Evolutionary conservation across 75 land plant species (phyloP), one percentile per base, ranked within the genome.

Genomic region (Picea glauca): DNA sequence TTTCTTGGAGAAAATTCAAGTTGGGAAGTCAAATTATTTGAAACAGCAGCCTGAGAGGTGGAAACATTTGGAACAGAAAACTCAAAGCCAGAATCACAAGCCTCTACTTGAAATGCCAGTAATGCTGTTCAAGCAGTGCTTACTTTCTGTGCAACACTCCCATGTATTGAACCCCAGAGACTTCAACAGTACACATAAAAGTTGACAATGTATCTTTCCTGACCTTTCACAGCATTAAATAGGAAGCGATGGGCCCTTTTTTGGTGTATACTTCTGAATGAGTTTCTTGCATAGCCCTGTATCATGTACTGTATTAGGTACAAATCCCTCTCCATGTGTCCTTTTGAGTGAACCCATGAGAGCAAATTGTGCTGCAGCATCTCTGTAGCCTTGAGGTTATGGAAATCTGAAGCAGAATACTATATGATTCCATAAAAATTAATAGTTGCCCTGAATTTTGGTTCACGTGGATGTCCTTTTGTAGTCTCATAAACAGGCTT

Each of bases 241-340:
- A 17, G 80, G 83, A 7, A 81, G 57, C 13, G 74, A 13, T 13
- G 63, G 23, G 21, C 40, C 31, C 32, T 43, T 6, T 21, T 81
- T 81, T 68, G 78, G 83, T 58, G 74, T 73, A 67, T 78, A 81
- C 74, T 81, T 60, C 20, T 78, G 83, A 9, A 81, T 43, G 17
- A 81, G 59, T 68, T 81, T n/a, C 62, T 81, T 81, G 33, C 46
- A 78, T n/a, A 81, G 82, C 8, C 81, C 81, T 62, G 26, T 57
- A 17, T 58, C 74, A 65, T 68, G 74, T 80, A 93, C 86, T 50
- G 92, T 87, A 57, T 77, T 84, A 72, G 92, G 83, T 26, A 88
- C 80, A 68, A 58, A 63, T 60, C 81, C 62, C 32, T 50, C 78
- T 40, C 21, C 50, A 62, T 18, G 20, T 43, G 79, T 13, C 40